Conservation (phyloP, 2,329 filamentous ascomycete genomes). For the Penicillium brevicompactum region DNA sequence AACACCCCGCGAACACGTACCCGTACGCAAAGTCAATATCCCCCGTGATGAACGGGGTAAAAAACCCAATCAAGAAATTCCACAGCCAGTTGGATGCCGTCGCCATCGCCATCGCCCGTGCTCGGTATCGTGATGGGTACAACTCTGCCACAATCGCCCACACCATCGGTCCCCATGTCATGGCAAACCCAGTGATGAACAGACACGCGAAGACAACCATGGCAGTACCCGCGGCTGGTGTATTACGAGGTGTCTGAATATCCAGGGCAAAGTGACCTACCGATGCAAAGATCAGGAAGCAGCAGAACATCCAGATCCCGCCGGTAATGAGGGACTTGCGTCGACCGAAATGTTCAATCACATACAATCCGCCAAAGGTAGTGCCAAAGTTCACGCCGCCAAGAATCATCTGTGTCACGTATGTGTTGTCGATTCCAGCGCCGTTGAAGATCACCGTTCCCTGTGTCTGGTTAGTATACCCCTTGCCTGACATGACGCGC, state of each 20-base stretch:
- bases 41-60: constrained; percentile 74
- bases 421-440: constrained; percentile 65
- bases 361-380: constrained; percentile 67
- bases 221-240: constrained; percentile 58
- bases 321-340: constrained; percentile 68
- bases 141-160: constrained; percentile 51
- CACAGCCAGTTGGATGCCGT: constrained; percentile 75
- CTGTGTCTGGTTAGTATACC: constrained; percentile 48
- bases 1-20: constrained; percentile 74
- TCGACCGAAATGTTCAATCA: constrained; percentile 69
- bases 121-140: constrained; percentile 54
- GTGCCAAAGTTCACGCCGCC: constrained; percentile 68
- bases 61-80: constrained; percentile 74
- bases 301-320: constrained; percentile 66
- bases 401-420: constrained; percentile 66
- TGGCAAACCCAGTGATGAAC: constrained; percentile 71
- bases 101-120: constrained; percentile 74
- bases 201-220: constrained; percentile 72
- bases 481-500: constrained; percentile 21
- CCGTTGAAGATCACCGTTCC: constrained; percentile 56
- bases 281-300: constrained; percentile 66
- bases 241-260: constrained; percentile 43
- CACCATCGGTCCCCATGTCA: constrained; percentile 66
- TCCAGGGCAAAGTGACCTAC: constrained; percentile 53
- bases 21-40: constrained; percentile 74